Evolutionary conservation across 495 filamentous ascomycete genomes (phyloP).

Genomic region (Tuber microsphaerosporum): DNA sequence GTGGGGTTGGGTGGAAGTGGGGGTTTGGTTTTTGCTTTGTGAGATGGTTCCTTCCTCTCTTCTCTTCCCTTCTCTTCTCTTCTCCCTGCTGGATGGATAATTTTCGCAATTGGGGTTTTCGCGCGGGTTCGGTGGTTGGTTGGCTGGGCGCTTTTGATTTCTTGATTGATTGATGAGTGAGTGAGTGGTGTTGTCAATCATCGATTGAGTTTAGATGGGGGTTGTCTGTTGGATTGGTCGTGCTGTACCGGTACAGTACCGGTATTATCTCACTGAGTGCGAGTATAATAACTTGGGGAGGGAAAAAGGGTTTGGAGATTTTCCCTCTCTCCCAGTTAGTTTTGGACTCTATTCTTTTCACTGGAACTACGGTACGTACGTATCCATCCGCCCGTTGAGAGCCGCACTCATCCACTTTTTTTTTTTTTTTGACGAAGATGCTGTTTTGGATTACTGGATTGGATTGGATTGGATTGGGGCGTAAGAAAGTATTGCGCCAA

Average conservation of each 20-base stretch:
- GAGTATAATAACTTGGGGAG: no score
- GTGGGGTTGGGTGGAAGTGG: background rate
- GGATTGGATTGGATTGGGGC: background rate
- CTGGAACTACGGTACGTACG: background rate
- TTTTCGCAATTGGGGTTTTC: background rate
- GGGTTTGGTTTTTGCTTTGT: background rate
- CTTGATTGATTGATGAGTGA: background rate
- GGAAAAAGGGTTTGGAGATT: background rate
- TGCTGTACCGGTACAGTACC: no score
- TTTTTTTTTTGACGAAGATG: background rate
- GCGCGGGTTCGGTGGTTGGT: background rate
- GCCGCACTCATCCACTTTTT: background rate
- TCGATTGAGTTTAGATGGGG: background rate
- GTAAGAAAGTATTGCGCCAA: background rate
- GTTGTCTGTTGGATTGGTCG: background rate
- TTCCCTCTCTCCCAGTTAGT: background rate
- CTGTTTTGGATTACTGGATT: background rate
- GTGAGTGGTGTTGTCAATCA: background rate
- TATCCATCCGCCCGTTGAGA: background rate
- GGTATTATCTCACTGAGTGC: background rate
- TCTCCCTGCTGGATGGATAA: no score
- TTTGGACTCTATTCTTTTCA: background rate
- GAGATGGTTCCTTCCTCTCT: background rate
- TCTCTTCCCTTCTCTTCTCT: no score
- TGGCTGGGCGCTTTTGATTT: no score